Base-by-base conservation (phyloP, 768 basidiomycete species). In the Leucosporidium scottii region DNA sequence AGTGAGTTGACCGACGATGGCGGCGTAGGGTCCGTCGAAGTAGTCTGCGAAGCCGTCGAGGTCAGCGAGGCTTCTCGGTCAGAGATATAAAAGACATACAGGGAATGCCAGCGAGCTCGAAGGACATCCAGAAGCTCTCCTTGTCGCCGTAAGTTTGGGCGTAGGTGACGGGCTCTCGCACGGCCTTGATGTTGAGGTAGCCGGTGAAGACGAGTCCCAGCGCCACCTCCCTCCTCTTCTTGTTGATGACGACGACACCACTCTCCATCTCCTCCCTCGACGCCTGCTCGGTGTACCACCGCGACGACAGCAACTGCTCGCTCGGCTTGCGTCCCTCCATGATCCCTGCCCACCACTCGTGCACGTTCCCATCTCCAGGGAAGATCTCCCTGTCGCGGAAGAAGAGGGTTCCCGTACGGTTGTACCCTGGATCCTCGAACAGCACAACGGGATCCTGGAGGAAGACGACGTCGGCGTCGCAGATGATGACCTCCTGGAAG, bases 111-210 rank as follows among this genome's bases (percentile, higher is more conserved):
- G 51, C 70, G 48, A 71, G 34, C 49, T 71, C 61, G 51, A 66
- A 70, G 0, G 69, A 62, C 68, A 73, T 73, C 71, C 71, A 73
- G 63, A 73, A 73, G 44, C 39, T 48, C 31, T 73, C 71, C 56
- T 72, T 72, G 65, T 72, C 71, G 55, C 69, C 71, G 50, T 72
- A 72, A 7, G 71, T 72, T 25, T 68, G 66, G n/a, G 59, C 50
- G 64, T 73, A 73, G 9, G 71, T 73, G 5, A 73, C 71, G 3
- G 61, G 57, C 55, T 73, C 71, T 28, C 71, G 39, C 15, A 72
- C 65, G 2, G 50, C 61, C 48, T 44, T 31, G 44, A 68, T 69
- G 34, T 72, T 72, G 25, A 72, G 64, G 36, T 68, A 67, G 6
- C 53, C 71, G n/a, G 48, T 34, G 44, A 62, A 69, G 15, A 69